Conservation (phyloP, 2,329 filamentous ascomycete species). For the Beauveria rudraprayagi region DNA sequence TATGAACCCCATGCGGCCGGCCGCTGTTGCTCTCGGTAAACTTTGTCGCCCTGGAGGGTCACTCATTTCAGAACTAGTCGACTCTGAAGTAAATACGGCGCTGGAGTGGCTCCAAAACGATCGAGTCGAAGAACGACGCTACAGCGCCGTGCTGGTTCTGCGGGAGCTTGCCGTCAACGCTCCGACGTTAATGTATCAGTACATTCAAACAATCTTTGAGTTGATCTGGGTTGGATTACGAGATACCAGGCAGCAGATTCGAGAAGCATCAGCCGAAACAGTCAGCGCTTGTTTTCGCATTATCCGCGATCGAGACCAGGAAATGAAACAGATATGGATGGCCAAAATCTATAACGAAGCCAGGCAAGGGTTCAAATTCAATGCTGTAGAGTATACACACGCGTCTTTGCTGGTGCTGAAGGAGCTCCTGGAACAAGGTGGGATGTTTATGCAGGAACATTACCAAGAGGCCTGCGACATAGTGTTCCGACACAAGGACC, state of each 20-base stretch:
- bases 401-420: conserved; percentile 90
- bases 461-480: conserved; percentile 91
- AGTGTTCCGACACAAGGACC: conserved; percentile 85
- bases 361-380: conserved; percentile 67
- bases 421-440: conserved; percentile 86
- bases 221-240: conserved; percentile 92
- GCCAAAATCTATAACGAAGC: conserved; percentile 84
- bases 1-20: conserved; percentile 80
- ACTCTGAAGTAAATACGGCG: conserved; percentile 92
- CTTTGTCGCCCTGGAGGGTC: conserved; percentile 89
- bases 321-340: conserved; percentile 83
- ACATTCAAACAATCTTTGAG: conserved; percentile 90
- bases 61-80: conserved; percentile 88
- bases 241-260: conserved; percentile 83
- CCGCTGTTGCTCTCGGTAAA: conserved; percentile 80
- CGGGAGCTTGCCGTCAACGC: conserved; percentile 87
- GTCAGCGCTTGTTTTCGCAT: conserved; percentile 95
- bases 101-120: conserved; percentile 96
- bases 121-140: conserved; percentile 83
- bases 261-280: conserved; percentile 84
- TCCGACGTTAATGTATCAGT: conserved; percentile 90
- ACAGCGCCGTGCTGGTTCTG: conserved; percentile 85
- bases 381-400: conserved; percentile 81
- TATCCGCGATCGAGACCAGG: conserved; percentile 83
- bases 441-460: conserved; percentile 98